These are phyloP conservation scores for Cyamopsis tetragonoloba DNA, from an alignment of 306 rosid genomes.

Conservation along the genomic window DNA sequence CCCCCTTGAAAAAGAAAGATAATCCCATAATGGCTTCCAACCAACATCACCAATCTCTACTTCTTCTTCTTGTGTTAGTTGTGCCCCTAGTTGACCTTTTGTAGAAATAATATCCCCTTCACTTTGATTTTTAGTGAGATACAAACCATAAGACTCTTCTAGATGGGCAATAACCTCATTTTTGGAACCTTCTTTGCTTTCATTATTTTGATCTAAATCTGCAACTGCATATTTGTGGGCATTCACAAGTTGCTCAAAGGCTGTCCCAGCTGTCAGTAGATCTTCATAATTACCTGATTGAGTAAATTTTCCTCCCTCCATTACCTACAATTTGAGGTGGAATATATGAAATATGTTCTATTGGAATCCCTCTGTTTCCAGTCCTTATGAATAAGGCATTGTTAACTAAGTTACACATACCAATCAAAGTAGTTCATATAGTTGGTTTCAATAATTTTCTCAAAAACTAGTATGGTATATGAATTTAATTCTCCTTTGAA, in stretches of 20 bases:
- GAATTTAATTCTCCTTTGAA: too few relatives aligned
- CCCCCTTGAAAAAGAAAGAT: conserved; percentile 39
- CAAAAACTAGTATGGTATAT: too few relatives aligned
- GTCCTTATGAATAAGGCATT: too few relatives aligned
- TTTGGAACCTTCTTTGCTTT: conserved; percentile 20
- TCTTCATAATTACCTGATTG: conserved; percentile 61
- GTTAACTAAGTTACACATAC: too few relatives aligned
- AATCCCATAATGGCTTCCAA: conserved; percentile 55
- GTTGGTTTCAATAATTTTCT: too few relatives aligned
- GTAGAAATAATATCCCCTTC: conserved; percentile 19
- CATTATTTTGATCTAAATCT: conserved; percentile 17
- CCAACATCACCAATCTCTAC: conserved; percentile 56
- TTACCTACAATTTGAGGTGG: conserved; percentile 37
- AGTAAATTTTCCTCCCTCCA: conserved; percentile 43
- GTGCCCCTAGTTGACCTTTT: conserved; percentile 27
- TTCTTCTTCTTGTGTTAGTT: conserved; percentile 60
- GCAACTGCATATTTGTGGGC: conserved; percentile 51
- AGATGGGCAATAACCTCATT: neutral
- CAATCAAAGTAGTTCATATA: too few relatives aligned
- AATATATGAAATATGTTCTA: too few relatives aligned
- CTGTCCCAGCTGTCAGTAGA: conserved; percentile 45
- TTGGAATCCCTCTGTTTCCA: too few relatives aligned
- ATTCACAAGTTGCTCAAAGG: conserved; percentile 59
- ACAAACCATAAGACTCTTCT: conserved; percentile 21
- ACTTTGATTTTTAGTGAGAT: conserved; percentile 9